These are phyloP conservation scores for Kwoniella shandongensis DNA, from an alignment of 768 basidiomycete genomes.

Conservation along the genomic window DNA sequence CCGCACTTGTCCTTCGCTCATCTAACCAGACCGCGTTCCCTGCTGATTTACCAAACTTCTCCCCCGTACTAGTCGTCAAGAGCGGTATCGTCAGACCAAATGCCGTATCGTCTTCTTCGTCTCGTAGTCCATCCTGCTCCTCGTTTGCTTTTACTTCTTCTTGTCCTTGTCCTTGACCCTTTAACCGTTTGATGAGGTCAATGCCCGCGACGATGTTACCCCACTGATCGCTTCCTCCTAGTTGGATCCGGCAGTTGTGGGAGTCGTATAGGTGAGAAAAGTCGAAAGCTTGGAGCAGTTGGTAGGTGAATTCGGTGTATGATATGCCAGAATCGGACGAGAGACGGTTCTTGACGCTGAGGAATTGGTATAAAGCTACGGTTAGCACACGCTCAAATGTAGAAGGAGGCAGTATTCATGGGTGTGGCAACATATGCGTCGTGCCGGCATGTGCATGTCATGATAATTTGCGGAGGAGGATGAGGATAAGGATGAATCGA, in stretches of 20 bases:
- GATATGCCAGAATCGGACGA: conserved; percentile 78
- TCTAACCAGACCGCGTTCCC: conserved; percentile 96
- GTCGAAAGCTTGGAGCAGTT: conserved; percentile 94
- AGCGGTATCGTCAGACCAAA: conserved; percentile 93
- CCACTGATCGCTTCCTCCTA: conserved; percentile 98
- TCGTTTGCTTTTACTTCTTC: conserved; percentile 60
- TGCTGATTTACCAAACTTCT: conserved; percentile 96
- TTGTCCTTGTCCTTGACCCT: conserved; percentile 3
- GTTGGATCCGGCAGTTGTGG: conserved; percentile 74
- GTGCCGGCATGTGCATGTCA: too few relatives aligned
- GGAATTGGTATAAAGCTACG: too few relatives aligned
- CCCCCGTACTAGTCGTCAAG: conserved; percentile 80
- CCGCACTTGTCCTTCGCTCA: conserved; percentile 70
- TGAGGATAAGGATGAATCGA: too few relatives aligned
- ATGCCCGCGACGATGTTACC: conserved; percentile 94
- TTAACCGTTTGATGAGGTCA: conserved; percentile 72
- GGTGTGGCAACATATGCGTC: too few relatives aligned
- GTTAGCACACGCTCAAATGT: too few relatives aligned
- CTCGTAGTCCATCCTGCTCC: not conserved
- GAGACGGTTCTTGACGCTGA: conserved; percentile 78
- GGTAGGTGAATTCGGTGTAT: conserved; percentile 98
- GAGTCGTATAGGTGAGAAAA: conserved; percentile 71
- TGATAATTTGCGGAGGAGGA: too few relatives aligned
- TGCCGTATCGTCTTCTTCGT: conserved; percentile 53
- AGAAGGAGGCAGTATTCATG: too few relatives aligned